A percentile compares a stretch with the other conserved stretches of the same genome.
phyloP scores from a whole-genome alignment of 305 asterid species.

The Withania somnifera region DNA sequence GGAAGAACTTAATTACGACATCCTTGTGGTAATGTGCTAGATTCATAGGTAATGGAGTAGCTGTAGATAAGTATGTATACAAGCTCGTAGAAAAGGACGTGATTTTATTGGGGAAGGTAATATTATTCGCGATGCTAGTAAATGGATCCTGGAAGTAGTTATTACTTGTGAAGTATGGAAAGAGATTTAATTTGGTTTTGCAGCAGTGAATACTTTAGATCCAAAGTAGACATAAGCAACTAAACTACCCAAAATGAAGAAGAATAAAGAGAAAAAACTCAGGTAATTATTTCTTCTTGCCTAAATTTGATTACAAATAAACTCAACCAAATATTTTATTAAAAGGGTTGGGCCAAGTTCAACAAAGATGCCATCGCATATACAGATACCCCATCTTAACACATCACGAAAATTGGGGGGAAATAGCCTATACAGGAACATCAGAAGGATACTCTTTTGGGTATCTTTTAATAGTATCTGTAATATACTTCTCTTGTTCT shows the following conservation, averaged over 20 bases:
- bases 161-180: neutral
- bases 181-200: neutral
- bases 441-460: slow-evolving; percentile 30
- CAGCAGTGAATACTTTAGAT: neutral
- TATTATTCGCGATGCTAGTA: neutral
- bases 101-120: neutral
- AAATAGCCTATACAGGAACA: slow-evolving; percentile 20
- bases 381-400: neutral
- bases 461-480: slow-evolving; percentile 24
- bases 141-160: neutral
- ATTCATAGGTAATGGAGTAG: neutral
- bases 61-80: neutral
- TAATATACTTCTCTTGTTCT: slow-evolving; percentile 29
- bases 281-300: neutral
- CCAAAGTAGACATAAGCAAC: neutral
- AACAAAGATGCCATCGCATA: neutral
- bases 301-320: neutral
- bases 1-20: neutral
- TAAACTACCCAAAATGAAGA: neutral
- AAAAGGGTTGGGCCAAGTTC: neutral
- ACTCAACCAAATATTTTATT: neutral
- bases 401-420: neutral
- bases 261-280: neutral
- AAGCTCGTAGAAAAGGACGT: neutral
- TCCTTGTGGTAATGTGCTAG: neutral